Evolutionary conservation across 1,139 yeast genomes (phyloP).

Genomic region (Suhomyces kunorum): DNA sequence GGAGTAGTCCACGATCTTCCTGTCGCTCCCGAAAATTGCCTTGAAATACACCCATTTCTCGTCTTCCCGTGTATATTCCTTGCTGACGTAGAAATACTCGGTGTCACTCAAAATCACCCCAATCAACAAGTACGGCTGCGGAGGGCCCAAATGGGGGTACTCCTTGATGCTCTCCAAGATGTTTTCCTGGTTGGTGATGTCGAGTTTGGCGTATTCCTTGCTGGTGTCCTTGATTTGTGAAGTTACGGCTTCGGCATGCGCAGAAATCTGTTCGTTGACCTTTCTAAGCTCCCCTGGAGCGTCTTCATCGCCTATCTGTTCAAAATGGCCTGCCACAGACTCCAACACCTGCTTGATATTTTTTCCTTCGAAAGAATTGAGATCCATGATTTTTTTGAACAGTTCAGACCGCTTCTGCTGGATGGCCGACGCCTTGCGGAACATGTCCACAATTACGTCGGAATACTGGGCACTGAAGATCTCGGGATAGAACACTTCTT

Average conservation of each 20-base stretch:
- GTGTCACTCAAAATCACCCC: constrained; percentile 34
- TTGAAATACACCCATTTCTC: constrained; percentile 19
- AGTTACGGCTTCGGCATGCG: constrained; percentile 20
- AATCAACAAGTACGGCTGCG: constrained; percentile 26
- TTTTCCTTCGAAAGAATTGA: constrained; percentile 42
- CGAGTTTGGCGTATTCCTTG: constrained; percentile 22
- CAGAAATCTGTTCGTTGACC: constrained; percentile 22
- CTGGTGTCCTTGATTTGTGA: constrained; percentile 22
- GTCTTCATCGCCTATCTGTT: constrained; percentile 16
- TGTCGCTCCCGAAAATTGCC: constrained; percentile 14
- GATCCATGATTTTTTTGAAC: constrained; percentile 28
- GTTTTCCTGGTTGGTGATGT: constrained; percentile 26
- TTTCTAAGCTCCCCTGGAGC: constrained; percentile 28
- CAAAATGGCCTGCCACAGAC: constrained; percentile 23
- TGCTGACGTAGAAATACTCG: constrained; percentile 26
- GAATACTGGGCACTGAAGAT: constrained; percentile 29
- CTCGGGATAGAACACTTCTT: constrained; percentile 36
- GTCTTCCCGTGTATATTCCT: constrained; percentile 11
- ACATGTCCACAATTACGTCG: constrained; percentile 23
- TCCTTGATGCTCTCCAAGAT: constrained; percentile 18
- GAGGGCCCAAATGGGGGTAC: constrained; percentile 15
- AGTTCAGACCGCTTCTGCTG: constrained; percentile 21
- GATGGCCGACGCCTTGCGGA: constrained; percentile 18
- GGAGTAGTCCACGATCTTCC: constrained; percentile 20
- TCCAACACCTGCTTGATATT: constrained; percentile 29